Evolutionary conservation across 2,329 filamentous ascomycete genomes (phyloP).

Genomic region (Cordyceps javanica): DNA sequence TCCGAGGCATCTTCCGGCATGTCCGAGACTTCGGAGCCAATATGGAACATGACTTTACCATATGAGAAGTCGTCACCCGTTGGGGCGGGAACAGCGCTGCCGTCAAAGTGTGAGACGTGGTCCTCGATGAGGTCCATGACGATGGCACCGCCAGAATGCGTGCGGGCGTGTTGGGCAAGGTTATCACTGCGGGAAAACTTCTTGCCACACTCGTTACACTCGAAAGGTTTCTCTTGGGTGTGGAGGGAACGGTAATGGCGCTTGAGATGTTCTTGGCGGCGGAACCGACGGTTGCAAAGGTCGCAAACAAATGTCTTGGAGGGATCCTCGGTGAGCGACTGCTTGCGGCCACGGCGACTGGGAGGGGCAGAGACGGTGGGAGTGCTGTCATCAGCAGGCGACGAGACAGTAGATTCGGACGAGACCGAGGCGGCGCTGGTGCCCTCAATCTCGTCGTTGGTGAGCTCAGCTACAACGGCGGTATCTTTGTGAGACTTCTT

Average conservation of each 20-base stretch:
- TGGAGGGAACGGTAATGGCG: conserved; percentile 97
- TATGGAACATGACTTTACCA: conserved; percentile 76
- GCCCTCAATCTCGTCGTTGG: conserved; percentile 29
- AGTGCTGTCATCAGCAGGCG: conserved; percentile 39
- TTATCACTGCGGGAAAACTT: conserved; percentile 99
- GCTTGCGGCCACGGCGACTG: conserved; percentile 94
- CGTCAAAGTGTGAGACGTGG: conserved; percentile 46
- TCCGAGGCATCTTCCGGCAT: conserved; percentile 46
- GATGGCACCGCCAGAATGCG: conserved; percentile 83
- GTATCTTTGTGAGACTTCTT: conserved; percentile 45
- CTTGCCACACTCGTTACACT: conserved; percentile 97
- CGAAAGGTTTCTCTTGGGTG: conserved; percentile 97
- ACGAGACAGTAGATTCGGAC: conserved; percentile 32
- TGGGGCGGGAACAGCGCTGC: conserved; percentile 35
- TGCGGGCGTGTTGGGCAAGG: conserved; percentile 89
- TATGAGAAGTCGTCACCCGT: conserved; percentile 60
- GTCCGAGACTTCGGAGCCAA: conserved; percentile 66
- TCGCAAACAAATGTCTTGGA: conserved; percentile 98
- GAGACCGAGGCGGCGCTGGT: conserved; percentile 30
- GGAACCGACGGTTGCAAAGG: conserved; percentile 93
- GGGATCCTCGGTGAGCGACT: conserved; percentile 94
- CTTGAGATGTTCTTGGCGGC: conserved; percentile 97
- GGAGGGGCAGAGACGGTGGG: conserved; percentile 48
- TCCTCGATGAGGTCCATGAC: conserved; percentile 84
- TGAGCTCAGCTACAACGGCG: conserved; percentile 29